Evolutionary conservation across 768 basidiomycete genomes (phyloP).

Genomic region (Imleria badia): DNA sequence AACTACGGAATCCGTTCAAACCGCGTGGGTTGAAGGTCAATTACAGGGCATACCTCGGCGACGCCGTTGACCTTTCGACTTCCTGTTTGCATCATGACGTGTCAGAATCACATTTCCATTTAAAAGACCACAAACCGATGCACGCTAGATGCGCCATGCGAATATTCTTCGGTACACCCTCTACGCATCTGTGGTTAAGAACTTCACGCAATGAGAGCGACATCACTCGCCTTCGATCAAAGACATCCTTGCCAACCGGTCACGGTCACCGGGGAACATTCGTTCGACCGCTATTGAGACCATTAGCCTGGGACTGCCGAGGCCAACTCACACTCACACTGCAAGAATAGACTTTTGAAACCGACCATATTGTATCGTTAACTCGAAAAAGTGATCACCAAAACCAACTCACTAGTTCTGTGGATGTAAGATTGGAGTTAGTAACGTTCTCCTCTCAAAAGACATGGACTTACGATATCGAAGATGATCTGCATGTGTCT

Average conservation of each 20-base stretch:
- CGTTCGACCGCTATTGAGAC: slow-evolving; percentile 67
- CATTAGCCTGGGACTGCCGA: not conserved
- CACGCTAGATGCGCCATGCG: slow-evolving; percentile 92
- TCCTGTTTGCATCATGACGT: slow-evolving; percentile 35
- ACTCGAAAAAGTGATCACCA: not conserved
- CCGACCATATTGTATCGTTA: not conserved
- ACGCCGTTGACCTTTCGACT: slow-evolving; percentile 93
- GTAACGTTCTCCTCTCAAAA: not conserved
- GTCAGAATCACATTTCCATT: not conserved
- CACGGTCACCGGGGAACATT: slow-evolving; percentile 86
- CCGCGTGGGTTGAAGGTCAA: not conserved
- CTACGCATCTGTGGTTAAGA: slow-evolving; percentile 35
- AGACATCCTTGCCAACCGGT: slow-evolving; percentile 80
- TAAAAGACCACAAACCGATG: slow-evolving; percentile 48
- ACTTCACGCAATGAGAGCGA: not conserved
- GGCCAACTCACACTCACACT: slow-evolving; percentile 43
- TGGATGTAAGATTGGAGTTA: slow-evolving; percentile 13
- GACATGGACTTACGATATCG: slow-evolving; percentile 64
- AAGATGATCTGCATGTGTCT: slow-evolving; percentile 92
- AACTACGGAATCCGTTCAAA: slow-evolving; percentile 41
- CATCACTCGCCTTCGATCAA: slow-evolving; percentile 73
- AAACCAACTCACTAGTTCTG: slow-evolving; percentile 38
- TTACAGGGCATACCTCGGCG: slow-evolving; percentile 59
- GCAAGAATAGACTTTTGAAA: slow-evolving; percentile 52
- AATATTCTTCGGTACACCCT: slow-evolving; percentile 83